Percentiles rank a stretch among this genome's conserved stretches.
These are phyloP conservation scores for Lasiosphaeria miniovina DNA, from an alignment of 495 filamentous ascomycete genomes.

Conservation along the genomic window DNA sequence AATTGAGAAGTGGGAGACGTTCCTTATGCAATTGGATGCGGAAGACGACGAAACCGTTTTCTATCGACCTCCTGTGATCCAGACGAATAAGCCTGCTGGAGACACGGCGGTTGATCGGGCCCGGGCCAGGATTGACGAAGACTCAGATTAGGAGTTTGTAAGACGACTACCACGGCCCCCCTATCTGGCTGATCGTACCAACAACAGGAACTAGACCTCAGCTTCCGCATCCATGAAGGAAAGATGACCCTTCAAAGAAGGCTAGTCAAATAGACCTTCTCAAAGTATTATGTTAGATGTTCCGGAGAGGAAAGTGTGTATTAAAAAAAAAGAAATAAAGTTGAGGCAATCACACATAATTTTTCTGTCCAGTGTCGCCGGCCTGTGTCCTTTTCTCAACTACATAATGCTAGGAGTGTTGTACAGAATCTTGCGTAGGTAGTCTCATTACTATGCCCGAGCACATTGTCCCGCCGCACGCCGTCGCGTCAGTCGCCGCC, in stretches of 20 bases:
- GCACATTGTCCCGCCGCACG: no score
- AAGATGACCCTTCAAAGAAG: neutral
- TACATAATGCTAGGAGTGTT: conserved; percentile 4
- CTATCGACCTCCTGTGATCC: conserved; percentile 59
- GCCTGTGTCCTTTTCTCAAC: neutral
- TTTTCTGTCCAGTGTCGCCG: neutral
- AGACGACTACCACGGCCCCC: conserved; percentile 8
- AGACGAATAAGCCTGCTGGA: conserved; percentile 41
- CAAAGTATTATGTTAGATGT: neutral
- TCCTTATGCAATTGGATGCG: conserved; percentile 88
- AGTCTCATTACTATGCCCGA: no score
- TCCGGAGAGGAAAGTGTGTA: neutral
- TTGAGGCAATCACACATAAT: neutral
- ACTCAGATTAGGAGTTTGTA: conserved; percentile 42
- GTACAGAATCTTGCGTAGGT: conserved; percentile 1
- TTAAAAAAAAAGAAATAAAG: neutral
- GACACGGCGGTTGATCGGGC: conserved; percentile 50
- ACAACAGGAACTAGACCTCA: conserved; percentile 3
- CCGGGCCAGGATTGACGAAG: conserved; percentile 49
- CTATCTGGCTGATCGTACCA: conserved; percentile 7
- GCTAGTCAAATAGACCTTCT: neutral
- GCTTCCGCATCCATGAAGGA: neutral
- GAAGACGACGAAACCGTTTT: conserved; percentile 83
- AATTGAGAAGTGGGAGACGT: conserved; percentile 98
- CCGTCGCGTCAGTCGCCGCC: no score